phyloP scores from a whole-genome alignment of 2,329 filamentous ascomycete genomes.

The Rhynchosporium secalis region DNA sequence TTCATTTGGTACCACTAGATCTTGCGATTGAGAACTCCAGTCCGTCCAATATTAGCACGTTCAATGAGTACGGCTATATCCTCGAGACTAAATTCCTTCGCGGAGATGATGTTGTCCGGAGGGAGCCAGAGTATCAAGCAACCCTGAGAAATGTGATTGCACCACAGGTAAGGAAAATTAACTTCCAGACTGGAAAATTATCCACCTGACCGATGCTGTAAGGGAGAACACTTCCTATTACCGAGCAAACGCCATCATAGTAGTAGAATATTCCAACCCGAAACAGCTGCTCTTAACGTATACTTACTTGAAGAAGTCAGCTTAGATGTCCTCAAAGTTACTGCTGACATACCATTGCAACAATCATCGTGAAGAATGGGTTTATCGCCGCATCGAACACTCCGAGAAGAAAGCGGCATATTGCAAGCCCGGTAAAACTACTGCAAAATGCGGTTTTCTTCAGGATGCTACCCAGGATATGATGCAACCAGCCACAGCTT shows the following conservation, averaged over 20 bases:
- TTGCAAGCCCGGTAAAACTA: constrained; percentile 59
- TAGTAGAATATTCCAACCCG: constrained; percentile 63
- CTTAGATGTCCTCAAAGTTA: not conserved
- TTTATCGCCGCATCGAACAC: constrained; percentile 59
- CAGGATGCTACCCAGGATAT: constrained; percentile 57
- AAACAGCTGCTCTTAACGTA: constrained; percentile 63
- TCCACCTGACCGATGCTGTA: constrained; percentile 45
- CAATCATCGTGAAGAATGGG: constrained; percentile 66
- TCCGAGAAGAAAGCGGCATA: constrained; percentile 65
- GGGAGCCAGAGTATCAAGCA: constrained; percentile 44
- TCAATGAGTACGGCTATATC: constrained; percentile 48
- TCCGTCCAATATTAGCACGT: constrained; percentile 40
- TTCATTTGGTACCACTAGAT: constrained; percentile 51
- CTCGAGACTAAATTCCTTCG: constrained; percentile 45
- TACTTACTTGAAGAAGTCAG: constrained; percentile 43
- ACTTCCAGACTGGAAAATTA: constrained; percentile 43
- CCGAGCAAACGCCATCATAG: constrained; percentile 59
- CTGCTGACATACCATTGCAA: constrained; percentile 47
- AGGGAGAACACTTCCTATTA: constrained; percentile 59
- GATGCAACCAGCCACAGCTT: constrained; percentile 59
- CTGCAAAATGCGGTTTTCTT: constrained; percentile 60
- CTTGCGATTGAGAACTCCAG: constrained; percentile 48
- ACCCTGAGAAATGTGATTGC: constrained; percentile 46
- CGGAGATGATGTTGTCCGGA: constrained; percentile 46
- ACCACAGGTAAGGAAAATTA: constrained; percentile 48